Evolutionary conservation across 169 alveolate species (phyloP).

Genomic region (Cryptosporidium sp.): DNA sequence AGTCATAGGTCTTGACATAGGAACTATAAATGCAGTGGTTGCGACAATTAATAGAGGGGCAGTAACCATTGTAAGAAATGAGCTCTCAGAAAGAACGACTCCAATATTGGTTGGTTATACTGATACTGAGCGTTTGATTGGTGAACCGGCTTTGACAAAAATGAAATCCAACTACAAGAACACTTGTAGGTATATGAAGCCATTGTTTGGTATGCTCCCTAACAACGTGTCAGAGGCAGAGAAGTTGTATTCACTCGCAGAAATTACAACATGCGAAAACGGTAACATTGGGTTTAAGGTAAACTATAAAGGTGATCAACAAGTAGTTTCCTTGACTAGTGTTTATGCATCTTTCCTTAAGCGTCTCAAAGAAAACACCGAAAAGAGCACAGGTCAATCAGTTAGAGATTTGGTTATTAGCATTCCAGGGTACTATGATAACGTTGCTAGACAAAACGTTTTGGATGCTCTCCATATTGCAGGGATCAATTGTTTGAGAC

Average conservation of each 20-base stretch:
- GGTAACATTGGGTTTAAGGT: constrained; percentile 79
- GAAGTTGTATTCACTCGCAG: constrained; percentile 34
- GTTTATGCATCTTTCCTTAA: constrained; percentile 60
- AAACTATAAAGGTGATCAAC: constrained; percentile 29
- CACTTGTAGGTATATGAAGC: constrained; percentile 90
- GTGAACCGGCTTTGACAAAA: constrained; percentile 91
- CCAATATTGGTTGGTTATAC: constrained; percentile 93
- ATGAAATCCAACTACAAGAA: constrained; percentile 87
- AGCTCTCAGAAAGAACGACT: constrained; percentile 94
- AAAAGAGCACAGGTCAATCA: constrained; percentile 59
- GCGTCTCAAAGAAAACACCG: constrained; percentile 64
- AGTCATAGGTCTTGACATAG: constrained; percentile 97
- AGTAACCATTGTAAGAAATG: constrained; percentile 94
- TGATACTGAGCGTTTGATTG: constrained; percentile 90
- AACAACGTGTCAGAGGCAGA: constrained; percentile 49
- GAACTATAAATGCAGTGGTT: constrained; percentile 94
- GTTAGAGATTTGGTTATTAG: constrained; percentile 64
- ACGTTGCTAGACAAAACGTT: constrained; percentile 78
- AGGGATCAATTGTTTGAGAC: constrained; percentile 90
- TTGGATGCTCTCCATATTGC: constrained; percentile 94
- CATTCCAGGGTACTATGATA: constrained; percentile 70
- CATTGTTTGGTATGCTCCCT: constrained; percentile 86
- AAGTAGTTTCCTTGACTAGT: constrained; percentile 49
- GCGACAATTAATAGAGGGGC: constrained; percentile 96
- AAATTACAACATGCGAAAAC: constrained; percentile 72